Evolutionary conservation across 2,329 filamentous ascomycete species (phyloP).

Genomic region (Alternaria brassicae): DNA sequence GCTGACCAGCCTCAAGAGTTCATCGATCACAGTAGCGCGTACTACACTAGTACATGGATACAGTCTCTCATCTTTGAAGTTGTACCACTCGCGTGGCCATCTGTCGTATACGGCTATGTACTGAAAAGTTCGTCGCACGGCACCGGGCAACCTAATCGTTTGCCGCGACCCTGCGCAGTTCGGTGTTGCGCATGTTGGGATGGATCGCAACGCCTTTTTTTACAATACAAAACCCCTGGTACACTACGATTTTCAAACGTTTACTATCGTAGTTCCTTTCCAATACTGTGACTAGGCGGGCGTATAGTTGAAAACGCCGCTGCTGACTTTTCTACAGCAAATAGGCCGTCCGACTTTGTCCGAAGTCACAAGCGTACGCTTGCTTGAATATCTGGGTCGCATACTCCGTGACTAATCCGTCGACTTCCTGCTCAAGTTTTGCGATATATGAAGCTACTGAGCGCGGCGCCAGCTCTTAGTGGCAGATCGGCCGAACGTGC

Average conservation of each 20-base stretch:
- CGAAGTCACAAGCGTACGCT: constrained; percentile 8
- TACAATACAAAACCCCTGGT: neutral
- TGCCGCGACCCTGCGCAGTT: neutral
- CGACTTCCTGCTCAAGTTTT: neutral
- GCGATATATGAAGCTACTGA: constrained; percentile 1
- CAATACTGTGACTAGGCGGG: neutral
- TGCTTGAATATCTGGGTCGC: neutral
- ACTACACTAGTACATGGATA: neutral
- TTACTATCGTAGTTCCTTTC: neutral
- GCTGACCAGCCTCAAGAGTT: neutral
- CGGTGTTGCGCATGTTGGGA: neutral
- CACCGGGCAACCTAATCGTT: neutral
- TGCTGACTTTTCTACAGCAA: neutral
- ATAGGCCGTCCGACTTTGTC: constrained; percentile 4
- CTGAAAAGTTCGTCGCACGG: neutral
- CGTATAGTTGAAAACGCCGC: neutral
- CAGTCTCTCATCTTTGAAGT: neutral
- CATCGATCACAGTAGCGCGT: neutral
- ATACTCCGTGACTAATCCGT: neutral
- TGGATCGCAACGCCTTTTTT: neutral
- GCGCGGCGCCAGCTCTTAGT: constrained; percentile 9
- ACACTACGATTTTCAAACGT: neutral
- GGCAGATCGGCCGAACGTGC: constrained; percentile 19
- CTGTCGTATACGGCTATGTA: constrained; percentile 4
- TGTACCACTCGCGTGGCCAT: constrained; percentile 10